A percentile compares a stretch with the other conserved stretches of the same genome.
phyloP scores from a whole-genome alignment of 768 basidiomycete species.

The Thelephora ganbajun region DNA sequence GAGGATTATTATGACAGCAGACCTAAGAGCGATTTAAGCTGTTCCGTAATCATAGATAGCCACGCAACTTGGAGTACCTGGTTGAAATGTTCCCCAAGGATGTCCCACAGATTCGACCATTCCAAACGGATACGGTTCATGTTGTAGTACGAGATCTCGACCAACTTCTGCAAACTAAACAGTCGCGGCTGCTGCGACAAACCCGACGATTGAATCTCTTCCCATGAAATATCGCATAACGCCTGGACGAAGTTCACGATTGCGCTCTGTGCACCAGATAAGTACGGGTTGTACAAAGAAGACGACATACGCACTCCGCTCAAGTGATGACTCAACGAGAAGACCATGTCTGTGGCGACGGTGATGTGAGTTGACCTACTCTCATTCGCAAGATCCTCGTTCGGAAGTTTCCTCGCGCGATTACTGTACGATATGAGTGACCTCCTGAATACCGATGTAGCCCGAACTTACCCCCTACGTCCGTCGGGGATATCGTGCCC shows the following conservation, averaged over 20 bases:
- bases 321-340: constrained; percentile 87
- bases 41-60: neutral
- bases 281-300: constrained; percentile 4
- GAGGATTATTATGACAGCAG: constrained; percentile 94
- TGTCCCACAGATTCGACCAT: constrained; percentile 97
- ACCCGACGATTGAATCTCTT: constrained; percentile 96
- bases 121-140: constrained; percentile 97
- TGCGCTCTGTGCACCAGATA: constrained; percentile 46
- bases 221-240: constrained; percentile 94
- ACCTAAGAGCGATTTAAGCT: constrained; percentile 38
- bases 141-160: constrained; percentile 99
- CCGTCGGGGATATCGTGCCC: constrained; percentile 79
- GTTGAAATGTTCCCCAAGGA: constrained; percentile 96
- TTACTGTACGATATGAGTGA: constrained; percentile 14
- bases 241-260: constrained; percentile 98
- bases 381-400: constrained; percentile 93
- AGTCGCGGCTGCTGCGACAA: constrained; percentile 86
- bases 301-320: constrained; percentile 61
- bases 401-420: constrained; percentile 44
- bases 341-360: constrained; percentile 98
- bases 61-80: constrained; percentile 38
- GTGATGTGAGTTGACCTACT: constrained; percentile 97
- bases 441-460: constrained; percentile 10
- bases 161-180: constrained; percentile 95
- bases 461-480: constrained; percentile 56